Conservation (phyloP, 2,329 filamentous ascomycete genomes). For the Apiospora marii region DNA sequence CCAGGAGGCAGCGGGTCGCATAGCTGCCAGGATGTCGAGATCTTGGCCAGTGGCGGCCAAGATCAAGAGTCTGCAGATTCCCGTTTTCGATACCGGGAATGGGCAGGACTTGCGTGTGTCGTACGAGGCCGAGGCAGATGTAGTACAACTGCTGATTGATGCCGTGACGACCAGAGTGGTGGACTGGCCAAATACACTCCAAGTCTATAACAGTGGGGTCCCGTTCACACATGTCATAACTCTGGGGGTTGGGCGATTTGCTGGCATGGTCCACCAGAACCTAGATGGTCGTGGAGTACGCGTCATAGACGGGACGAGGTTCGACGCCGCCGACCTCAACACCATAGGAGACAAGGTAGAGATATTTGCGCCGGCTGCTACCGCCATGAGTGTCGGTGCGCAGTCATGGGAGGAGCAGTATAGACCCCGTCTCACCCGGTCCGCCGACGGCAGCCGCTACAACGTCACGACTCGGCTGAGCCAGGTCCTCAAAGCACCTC, state of each 20-base stretch:
- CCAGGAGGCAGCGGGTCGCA: neutral
- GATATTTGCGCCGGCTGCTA: neutral
- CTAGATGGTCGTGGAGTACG: slow-evolving; percentile 18
- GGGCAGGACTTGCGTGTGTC: neutral
- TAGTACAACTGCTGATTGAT: neutral
- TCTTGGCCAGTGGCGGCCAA: neutral
- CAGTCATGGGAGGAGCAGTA: slow-evolving; percentile 25
- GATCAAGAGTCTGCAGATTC: neutral
- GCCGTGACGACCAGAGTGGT: neutral
- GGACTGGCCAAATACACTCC: neutral
- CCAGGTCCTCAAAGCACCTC: slow-evolving; percentile 81
- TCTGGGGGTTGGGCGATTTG: neutral
- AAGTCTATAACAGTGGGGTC: neutral
- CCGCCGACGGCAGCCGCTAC: slow-evolving; percentile 77
- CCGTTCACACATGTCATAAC: neutral
- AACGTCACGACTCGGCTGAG: slow-evolving; percentile 70
- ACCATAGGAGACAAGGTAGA: neutral
- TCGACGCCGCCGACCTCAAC: neutral
- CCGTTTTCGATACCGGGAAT: neutral
- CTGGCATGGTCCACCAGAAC: neutral
- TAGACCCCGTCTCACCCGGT: slow-evolving; percentile 30
- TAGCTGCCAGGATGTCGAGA: slow-evolving; percentile 39
- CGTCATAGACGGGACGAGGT: slow-evolving; percentile 34
- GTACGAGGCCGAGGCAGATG: neutral
- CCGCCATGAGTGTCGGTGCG: neutral